These are phyloP conservation scores for Pharus latifolius DNA, from an alignment of 176 grass and related monocot species.

Conservation along the genomic window DNA sequence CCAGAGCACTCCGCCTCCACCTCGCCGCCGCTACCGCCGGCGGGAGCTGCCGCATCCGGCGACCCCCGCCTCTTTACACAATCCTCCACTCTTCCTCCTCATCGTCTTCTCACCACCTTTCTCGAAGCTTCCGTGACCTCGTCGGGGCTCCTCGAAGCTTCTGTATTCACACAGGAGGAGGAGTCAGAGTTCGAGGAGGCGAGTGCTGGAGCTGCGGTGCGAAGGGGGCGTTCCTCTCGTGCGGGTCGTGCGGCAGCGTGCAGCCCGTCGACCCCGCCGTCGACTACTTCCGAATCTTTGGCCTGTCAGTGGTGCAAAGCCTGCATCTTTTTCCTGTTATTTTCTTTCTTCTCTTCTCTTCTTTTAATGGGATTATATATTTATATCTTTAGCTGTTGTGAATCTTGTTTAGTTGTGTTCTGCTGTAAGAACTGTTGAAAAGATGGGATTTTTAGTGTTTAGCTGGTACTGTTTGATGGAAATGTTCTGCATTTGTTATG, in stretches of 20 bases:
- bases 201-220: constrained; percentile 76
- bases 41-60: neutral
- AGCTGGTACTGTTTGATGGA: neutral
- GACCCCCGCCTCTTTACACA: neutral
- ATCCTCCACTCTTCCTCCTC: neutral
- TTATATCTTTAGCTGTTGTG: no score
- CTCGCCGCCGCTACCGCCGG: neutral
- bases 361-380: no score
- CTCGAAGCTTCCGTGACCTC: neutral
- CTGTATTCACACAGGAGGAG: neutral
- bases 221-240: constrained; percentile 62
- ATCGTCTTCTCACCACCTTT: neutral
- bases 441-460: neutral
- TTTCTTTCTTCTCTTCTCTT: no score
- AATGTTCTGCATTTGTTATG: neutral
- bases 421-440: no score
- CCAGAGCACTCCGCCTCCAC: constrained; percentile 1
- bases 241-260: constrained; percentile 63
- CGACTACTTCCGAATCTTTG: constrained; percentile 85
- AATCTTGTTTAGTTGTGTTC: no score
- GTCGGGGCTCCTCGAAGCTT: neutral
- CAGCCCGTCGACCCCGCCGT: constrained; percentile 58
- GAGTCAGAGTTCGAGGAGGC: neutral
- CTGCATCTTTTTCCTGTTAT: no score
- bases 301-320: constrained; percentile 44